Base-by-base conservation (phyloP, 495 filamentous ascomycete species). In the Neurospora africana region DNA sequence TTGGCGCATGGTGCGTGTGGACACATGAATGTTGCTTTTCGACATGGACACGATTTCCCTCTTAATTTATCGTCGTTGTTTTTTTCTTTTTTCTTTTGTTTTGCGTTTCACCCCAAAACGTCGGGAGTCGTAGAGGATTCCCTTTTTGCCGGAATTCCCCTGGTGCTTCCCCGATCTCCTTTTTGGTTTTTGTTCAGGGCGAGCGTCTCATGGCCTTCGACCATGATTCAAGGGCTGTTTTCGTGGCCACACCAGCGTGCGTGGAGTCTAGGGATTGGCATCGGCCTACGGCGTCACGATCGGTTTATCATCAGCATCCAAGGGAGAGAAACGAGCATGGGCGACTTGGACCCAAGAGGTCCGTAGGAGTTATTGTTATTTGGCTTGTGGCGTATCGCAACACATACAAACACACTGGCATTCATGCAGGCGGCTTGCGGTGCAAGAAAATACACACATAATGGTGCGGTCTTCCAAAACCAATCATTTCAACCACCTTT, bases 181-280 rank as follows among this genome's bases (percentile, higher is more conserved):
- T 68, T 73, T 58, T 58, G 47, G 47, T 21, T 58, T 58, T 58
- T 58, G 47, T 58, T 58, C 47, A 58, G 72, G 76, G 47, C 69
- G 73, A 74, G 73, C 21, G 68, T 79, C 75, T 76, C 71, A 53
- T 76, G 74, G 71, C 76, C 69, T 68, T 75, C 72, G 61, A 71
- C 73, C 67, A 73, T 44, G 71, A 73, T 78, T 78, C 47, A 58
- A 58, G 47, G 27, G 47, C 47, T 58, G 47, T 58, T 58, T 58
- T 58, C 47, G 21, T 58, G 47, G 47, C 47, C 47, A 58, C 47
- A 58, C 47, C 21, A 58, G 47, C 47, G 47, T 58, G 47, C 47
- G 47, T 58, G 47, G 47, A 58, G 47, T 58, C 47, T 58, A 58
- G 69, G 69, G 40, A 47, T 41, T 30, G 27, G 27, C 36, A 70